A percentile compares a stretch with the other conserved stretches of the same genome.
Conservation (phyloP, 73 alveolate species). For the Paramecium biaurelia region DNA sequence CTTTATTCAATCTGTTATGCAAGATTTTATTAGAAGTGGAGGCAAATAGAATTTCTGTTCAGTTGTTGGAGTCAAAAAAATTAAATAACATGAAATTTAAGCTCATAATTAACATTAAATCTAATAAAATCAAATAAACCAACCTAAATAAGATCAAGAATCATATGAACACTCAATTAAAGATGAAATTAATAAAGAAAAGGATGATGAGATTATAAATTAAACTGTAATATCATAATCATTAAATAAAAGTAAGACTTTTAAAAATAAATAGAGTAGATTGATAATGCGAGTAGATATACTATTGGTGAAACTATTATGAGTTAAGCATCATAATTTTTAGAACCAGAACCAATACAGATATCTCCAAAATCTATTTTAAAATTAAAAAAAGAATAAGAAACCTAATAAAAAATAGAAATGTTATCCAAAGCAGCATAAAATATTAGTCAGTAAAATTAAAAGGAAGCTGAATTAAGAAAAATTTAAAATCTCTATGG, state of each 20-base stretch:
- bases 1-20: background rate
- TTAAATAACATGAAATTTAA: background rate
- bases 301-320: conserved; percentile 6
- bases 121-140: background rate
- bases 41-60: background rate
- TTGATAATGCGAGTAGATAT: background rate
- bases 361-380: background rate
- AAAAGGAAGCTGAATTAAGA: background rate
- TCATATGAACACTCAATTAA: background rate
- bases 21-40: conserved; percentile 44
- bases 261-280: background rate
- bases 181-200: background rate
- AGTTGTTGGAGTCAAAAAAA: conserved; percentile 19
- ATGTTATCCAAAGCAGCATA: background rate
- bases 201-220: background rate
- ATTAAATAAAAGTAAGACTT: background rate
- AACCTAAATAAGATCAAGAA: background rate
- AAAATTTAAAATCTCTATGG: background rate
- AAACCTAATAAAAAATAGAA: background rate
- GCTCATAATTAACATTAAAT: background rate
- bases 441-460: background rate
- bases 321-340: background rate
- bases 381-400: background rate
- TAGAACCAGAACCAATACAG: background rate
- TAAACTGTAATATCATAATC: background rate